Conservation (phyloP, 2,329 filamentous ascomycete genomes). For the Cadophora malorum region DNA sequence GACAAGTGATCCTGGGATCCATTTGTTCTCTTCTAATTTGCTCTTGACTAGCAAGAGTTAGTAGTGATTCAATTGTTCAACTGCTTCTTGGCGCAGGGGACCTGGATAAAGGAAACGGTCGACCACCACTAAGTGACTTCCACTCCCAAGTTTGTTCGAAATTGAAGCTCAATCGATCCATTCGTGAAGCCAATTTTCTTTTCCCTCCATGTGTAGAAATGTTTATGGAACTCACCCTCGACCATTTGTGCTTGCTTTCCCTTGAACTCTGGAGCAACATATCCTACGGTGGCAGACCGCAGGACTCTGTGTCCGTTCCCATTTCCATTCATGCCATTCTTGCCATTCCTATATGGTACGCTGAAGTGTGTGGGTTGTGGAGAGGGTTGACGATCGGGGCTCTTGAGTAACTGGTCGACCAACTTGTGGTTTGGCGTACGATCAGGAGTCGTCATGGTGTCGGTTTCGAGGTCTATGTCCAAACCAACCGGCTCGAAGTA, state of each 20-base stretch:
- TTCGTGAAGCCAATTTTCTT: neutral
- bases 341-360: slow-evolving; percentile 61
- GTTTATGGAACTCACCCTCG: slow-evolving; percentile 39
- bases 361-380: slow-evolving; percentile 88
- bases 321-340: slow-evolving; percentile 50
- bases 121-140: neutral
- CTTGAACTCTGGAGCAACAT: slow-evolving; percentile 92
- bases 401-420: slow-evolving; percentile 40
- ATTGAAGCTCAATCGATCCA: neutral
- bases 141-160: neutral
- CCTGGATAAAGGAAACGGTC: neutral
- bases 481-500: slow-evolving; percentile 34
- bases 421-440: slow-evolving; percentile 33
- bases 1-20: slow-evolving; percentile 84
- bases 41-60: slow-evolving; percentile 56
- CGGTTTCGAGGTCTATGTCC: slow-evolving; percentile 23
- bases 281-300: slow-evolving; percentile 89
- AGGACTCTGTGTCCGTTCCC: slow-evolving; percentile 70
- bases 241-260: slow-evolving; percentile 81
- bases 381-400: slow-evolving; percentile 61
- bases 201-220: neutral
- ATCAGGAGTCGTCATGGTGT: slow-evolving; percentile 37
- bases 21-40: slow-evolving; percentile 75
- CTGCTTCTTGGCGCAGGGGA: too few species aligned
- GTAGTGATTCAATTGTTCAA: slow-evolving; percentile 9